phyloP scores from a whole-genome alignment of 1,139 yeast genomes.

The Geotrichum carabidarum region DNA sequence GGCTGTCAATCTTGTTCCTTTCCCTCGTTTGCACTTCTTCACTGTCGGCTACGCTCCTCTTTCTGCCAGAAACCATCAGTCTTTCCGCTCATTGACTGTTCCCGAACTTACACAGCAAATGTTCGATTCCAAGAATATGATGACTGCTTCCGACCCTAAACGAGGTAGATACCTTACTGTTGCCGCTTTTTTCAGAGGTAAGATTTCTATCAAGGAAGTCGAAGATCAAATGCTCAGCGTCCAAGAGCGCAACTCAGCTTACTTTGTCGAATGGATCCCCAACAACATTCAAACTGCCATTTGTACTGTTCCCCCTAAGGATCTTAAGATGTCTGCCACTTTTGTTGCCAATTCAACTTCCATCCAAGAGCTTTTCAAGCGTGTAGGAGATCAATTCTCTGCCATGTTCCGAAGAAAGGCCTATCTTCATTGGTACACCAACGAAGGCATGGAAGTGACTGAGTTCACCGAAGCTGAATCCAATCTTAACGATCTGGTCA shows the following conservation, averaged over 20 bases:
- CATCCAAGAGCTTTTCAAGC: constrained; percentile 42
- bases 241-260: constrained; percentile 37
- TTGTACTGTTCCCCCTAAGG: constrained; percentile 43
- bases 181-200: constrained; percentile 45
- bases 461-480: constrained; percentile 46
- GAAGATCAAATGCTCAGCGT: constrained; percentile 41
- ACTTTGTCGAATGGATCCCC: constrained; percentile 44
- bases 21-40: constrained; percentile 46
- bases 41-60: constrained; percentile 47
- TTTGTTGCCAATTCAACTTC: constrained; percentile 45
- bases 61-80: constrained; percentile 38
- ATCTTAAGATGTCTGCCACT: constrained; percentile 42
- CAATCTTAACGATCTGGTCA: constrained; percentile 41
- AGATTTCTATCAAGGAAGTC: constrained; percentile 44
- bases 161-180: constrained; percentile 44
- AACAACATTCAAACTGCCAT: constrained; percentile 44
- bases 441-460: constrained; percentile 46
- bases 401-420: constrained; percentile 45
- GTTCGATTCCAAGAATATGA: constrained; percentile 43
- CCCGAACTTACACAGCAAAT: constrained; percentile 46
- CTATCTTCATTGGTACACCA: constrained; percentile 45
- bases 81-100: constrained; percentile 41
- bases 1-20: constrained; percentile 46
- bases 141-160: constrained; percentile 45
- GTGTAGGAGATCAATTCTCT: constrained; percentile 41